Evolutionary conservation across 83 land plant genomes (phyloP).

Genomic region (Diphasiastrum complanatum): DNA sequence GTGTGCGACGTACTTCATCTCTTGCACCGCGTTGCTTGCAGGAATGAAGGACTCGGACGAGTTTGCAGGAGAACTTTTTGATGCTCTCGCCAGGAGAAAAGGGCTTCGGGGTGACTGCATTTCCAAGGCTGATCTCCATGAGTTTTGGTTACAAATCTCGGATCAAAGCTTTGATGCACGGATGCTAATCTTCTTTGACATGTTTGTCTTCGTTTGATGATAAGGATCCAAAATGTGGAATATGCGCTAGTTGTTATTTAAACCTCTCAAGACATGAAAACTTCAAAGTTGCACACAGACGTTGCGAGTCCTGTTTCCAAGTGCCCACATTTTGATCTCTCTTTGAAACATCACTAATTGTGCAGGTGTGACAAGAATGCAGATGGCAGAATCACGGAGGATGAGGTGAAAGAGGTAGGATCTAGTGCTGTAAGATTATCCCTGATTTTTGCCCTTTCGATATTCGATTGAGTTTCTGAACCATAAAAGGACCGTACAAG

Average conservation of each 20-base stretch:
- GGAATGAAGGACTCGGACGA: constrained; percentile 72
- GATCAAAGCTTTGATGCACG: constrained; percentile 57
- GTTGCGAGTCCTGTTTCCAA: too few relatives aligned
- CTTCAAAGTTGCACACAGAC: too few relatives aligned
- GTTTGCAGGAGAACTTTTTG: constrained; percentile 59
- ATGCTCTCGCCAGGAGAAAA: constrained; percentile 51
- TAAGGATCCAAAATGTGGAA: background rate
- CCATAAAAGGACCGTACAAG: too few relatives aligned
- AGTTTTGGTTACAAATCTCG: constrained; percentile 56
- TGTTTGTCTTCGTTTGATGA: constrained; percentile 29
- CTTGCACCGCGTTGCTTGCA: too few relatives aligned
- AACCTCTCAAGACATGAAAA: too few relatives aligned
- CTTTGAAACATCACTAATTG: too few relatives aligned
- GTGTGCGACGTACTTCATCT: too few relatives aligned
- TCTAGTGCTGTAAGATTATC: background rate
- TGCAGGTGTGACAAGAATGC: constrained; percentile 84
- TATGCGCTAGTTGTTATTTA: background rate
- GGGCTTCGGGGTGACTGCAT: constrained; percentile 32
- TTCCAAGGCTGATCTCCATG: constrained; percentile 32
- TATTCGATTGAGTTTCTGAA: too few relatives aligned
- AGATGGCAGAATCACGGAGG: constrained; percentile 71
- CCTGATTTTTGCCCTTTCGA: too few relatives aligned
- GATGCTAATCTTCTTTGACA: constrained; percentile 72
- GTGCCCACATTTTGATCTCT: too few relatives aligned
- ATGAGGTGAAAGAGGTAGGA: constrained; percentile 67